These are phyloP conservation scores for Calonectria ilicicola DNA, from an alignment of 2,329 filamentous ascomycete species.

Conservation along the genomic window DNA sequence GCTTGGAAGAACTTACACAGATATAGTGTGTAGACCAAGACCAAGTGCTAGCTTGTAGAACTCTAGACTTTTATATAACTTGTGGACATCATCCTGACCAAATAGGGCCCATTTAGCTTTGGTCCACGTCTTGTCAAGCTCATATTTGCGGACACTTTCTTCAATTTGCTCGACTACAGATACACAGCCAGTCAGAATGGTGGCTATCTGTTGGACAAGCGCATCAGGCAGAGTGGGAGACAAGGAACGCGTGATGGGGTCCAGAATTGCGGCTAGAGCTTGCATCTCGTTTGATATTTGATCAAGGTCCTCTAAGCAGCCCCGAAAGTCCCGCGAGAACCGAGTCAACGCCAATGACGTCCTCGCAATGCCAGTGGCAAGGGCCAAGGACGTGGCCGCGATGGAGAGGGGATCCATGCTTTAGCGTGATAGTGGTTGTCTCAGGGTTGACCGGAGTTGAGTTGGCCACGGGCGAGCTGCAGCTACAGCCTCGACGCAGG, in stretches of 20 bases:
- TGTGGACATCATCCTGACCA: background rate
- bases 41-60: background rate
- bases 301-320: background rate
- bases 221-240: background rate
- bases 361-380: background rate
- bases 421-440: background rate
- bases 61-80: background rate
- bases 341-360: background rate
- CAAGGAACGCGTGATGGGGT: background rate
- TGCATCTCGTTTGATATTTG: background rate
- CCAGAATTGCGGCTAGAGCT: background rate
- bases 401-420: background rate
- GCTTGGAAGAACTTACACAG: background rate
- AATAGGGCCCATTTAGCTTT: background rate
- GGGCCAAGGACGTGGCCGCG: background rate
- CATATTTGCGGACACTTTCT: background rate
- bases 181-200: background rate
- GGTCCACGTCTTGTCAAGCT: background rate
- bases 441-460: background rate
- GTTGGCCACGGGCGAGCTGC: background rate
- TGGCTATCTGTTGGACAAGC: background rate
- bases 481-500: no score
- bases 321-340: background rate
- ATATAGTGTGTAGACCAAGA: background rate
- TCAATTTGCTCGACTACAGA: background rate